These are phyloP conservation scores for Cladorrhinum sp. DNA, from an alignment of 2,329 filamentous ascomycete species.

Conservation along the genomic window DNA sequence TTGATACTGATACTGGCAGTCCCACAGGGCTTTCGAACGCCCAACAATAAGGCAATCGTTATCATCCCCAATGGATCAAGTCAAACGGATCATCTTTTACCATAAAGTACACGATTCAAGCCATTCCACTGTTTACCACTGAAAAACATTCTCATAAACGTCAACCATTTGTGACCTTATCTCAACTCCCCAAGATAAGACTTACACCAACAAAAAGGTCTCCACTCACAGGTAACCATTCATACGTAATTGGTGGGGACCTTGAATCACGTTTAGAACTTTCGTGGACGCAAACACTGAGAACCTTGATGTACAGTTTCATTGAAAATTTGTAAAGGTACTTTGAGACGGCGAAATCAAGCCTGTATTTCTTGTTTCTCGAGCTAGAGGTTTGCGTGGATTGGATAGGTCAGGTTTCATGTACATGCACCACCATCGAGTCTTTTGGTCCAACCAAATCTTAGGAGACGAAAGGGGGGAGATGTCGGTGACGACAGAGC, in stretches of 20 bases:
- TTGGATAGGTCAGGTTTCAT: not conserved
- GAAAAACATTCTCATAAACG: too few relatives aligned
- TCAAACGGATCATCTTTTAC: too few relatives aligned
- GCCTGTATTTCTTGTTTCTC: not conserved
- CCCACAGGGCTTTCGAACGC: too few relatives aligned
- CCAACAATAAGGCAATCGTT: too few relatives aligned
- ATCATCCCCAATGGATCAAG: too few relatives aligned
- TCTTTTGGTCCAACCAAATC: not conserved
- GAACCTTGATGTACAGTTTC: not conserved
- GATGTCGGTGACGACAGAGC: not conserved
- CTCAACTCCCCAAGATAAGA: not conserved
- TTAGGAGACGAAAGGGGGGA: not conserved
- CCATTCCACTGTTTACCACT: too few relatives aligned
- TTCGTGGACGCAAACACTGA: not conserved
- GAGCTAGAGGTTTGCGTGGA: not conserved
- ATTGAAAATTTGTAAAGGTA: not conserved
- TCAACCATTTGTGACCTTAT: not conserved
- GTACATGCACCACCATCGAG: not conserved
- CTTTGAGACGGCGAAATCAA: not conserved
- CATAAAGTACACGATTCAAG: too few relatives aligned
- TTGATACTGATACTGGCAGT: too few relatives aligned
- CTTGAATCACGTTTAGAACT: not conserved
- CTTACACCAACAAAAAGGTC: not conserved
- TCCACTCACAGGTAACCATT: not conserved
- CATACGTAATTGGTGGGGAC: not conserved